Conservation (phyloP, 139 green algal genomes). For the Monoraphidium neglectum region DNA sequence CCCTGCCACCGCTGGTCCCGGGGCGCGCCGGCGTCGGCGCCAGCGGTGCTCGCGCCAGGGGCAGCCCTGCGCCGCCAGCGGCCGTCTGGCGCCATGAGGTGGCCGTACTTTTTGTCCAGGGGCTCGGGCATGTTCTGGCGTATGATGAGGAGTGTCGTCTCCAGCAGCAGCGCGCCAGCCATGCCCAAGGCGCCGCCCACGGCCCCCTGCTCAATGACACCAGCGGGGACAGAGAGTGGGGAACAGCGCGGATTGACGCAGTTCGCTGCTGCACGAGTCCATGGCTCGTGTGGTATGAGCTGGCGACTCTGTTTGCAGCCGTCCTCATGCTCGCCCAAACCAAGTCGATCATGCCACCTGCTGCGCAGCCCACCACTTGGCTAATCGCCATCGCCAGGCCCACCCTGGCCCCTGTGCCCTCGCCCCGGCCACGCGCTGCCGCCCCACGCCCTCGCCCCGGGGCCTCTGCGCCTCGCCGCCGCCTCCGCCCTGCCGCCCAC, state of each 20-base stretch:
- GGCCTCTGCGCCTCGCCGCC: background rate
- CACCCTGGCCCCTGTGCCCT: background rate
- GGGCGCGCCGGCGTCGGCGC: too few species aligned
- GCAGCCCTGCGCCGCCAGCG: conserved; percentile 86
- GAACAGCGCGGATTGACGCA: too few species aligned
- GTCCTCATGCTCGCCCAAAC: too few species aligned
- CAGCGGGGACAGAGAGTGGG: too few species aligned
- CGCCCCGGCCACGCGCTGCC: background rate
- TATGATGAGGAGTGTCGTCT: conserved; percentile 71
- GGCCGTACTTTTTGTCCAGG: conserved; percentile 35
- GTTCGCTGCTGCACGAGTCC: background rate
- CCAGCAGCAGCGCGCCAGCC: conserved; percentile 59
- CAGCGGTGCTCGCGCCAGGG: background rate
- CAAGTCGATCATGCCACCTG: too few species aligned
- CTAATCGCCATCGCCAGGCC: background rate
- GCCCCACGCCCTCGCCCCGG: background rate
- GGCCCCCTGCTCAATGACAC: conserved; percentile 32
- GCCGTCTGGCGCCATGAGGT: conserved; percentile 48
- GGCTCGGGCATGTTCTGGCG: conserved; percentile 44
- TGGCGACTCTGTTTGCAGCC: too few species aligned
- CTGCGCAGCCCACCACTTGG: background rate
- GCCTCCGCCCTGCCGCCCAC: conserved; percentile 26
- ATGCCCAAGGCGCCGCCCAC: conserved; percentile 55
- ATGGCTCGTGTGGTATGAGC: too few species aligned
- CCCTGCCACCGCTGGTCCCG: background rate